Percentiles rank a stretch among this genome's conserved stretches.
Conservation (phyloP, 495 filamentous ascomycete genomes). For the Mycothermus thermophilus region DNA sequence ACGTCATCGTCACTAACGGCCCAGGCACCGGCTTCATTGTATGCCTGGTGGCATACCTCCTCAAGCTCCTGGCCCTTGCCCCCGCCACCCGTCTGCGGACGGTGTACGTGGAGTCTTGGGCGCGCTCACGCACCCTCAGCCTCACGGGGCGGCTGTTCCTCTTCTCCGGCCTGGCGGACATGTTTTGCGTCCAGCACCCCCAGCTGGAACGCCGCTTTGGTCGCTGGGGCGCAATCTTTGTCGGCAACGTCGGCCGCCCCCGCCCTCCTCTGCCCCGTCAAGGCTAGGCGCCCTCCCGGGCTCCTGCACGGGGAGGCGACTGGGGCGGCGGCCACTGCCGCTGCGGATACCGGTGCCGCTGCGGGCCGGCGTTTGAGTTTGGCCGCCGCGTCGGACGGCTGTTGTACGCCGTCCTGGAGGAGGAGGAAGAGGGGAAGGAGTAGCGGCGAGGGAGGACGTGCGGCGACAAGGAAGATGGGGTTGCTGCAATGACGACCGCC, state of each 20-base stretch:
- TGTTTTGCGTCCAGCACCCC: slow-evolving; percentile 30
- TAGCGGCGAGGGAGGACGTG: too few relatives aligned
- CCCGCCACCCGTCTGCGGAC: slow-evolving; percentile 37
- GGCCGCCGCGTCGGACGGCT: too few relatives aligned
- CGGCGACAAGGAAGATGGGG: too few relatives aligned
- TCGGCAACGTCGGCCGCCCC: slow-evolving; percentile 4
- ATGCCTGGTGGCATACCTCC: slow-evolving; percentile 48
- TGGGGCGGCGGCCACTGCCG: too few relatives aligned
- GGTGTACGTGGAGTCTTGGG: slow-evolving; percentile 87
- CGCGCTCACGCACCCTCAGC: slow-evolving; percentile 64
- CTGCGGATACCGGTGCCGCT: neutral
- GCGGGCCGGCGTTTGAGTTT: too few relatives aligned
- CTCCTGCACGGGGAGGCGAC: too few relatives aligned
- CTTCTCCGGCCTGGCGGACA: slow-evolving; percentile 25
- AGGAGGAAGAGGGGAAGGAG: too few relatives aligned
- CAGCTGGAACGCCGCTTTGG: slow-evolving; percentile 8
- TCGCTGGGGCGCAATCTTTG: slow-evolving; percentile 3
- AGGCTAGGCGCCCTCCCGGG: slow-evolving; percentile 2
- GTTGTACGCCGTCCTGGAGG: too few relatives aligned
- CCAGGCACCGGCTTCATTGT: slow-evolving; percentile 78
- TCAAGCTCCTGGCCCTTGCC: slow-evolving; percentile 45
- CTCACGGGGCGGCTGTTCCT: slow-evolving; percentile 60
- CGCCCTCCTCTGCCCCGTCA: too few relatives aligned
- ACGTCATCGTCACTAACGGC: slow-evolving; percentile 70
- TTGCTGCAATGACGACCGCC: too few relatives aligned